These are phyloP conservation scores for Kodamaea alishanica DNA, from an alignment of 1,139 yeast genomes.

Conservation along the genomic window DNA sequence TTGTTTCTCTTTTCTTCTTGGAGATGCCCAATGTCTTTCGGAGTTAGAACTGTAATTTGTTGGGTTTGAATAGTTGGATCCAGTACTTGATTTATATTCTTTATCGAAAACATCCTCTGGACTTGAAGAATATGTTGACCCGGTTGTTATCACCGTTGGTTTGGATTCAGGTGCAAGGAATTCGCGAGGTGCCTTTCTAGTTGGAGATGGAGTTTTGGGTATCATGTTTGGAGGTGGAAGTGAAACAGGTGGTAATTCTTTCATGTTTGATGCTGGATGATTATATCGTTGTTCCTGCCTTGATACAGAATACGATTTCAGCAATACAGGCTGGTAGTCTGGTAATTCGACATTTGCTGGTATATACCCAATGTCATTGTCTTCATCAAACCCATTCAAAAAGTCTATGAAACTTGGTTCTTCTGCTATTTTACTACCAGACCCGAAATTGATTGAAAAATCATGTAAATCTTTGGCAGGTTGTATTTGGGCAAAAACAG, in stretches of 20 bases:
- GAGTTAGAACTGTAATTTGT: slow-evolving; percentile 27
- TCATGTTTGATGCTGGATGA: slow-evolving; percentile 5
- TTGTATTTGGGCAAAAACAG: slow-evolving; percentile 65
- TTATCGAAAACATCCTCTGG: slow-evolving; percentile 25
- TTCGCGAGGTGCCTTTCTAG: slow-evolving; percentile 23
- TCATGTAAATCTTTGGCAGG: slow-evolving; percentile 56
- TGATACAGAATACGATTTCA: slow-evolving; percentile 28
- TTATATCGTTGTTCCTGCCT: background rate
- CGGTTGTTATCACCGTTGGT: background rate
- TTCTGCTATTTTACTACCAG: slow-evolving; percentile 62
- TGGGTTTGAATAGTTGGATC: slow-evolving; percentile 44
- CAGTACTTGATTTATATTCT: slow-evolving; percentile 18
- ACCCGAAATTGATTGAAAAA: slow-evolving; percentile 55
- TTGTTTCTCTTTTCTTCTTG: slow-evolving; percentile 39
- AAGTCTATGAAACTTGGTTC: slow-evolving; percentile 48
- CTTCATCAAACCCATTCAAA: slow-evolving; percentile 35
- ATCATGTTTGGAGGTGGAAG: slow-evolving; percentile 13
- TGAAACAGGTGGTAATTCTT: slow-evolving; percentile 11
- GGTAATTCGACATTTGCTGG: slow-evolving; percentile 36
- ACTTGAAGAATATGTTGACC: slow-evolving; percentile 13
- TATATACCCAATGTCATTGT: slow-evolving; percentile 16
- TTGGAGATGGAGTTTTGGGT: slow-evolving; percentile 21
- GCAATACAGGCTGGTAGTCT: slow-evolving; percentile 31
- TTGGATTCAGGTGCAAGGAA: slow-evolving; percentile 5
- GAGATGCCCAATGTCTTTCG: slow-evolving; percentile 54